Evolutionary conservation across 352 stramenopile species (phyloP).

Genomic region (Globisporangium orthogonon): DNA sequence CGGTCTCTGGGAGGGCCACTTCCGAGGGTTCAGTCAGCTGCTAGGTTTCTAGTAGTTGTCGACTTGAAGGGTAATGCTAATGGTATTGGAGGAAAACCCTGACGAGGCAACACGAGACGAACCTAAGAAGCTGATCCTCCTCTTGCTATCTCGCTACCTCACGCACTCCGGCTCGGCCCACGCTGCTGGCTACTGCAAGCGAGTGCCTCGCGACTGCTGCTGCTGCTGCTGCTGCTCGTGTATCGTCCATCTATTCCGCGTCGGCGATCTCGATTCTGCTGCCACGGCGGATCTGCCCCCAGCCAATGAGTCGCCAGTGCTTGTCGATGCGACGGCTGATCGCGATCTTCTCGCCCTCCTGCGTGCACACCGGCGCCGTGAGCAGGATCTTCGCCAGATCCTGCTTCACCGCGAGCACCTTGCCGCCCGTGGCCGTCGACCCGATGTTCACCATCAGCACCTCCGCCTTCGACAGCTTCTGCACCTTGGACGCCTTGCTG

Average conservation of each 20-base stretch:
- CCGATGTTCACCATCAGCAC: slow-evolving; percentile 99
- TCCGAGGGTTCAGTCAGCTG: no score
- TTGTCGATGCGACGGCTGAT: slow-evolving; percentile 98
- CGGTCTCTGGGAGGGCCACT: no score
- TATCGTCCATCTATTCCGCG: slow-evolving; percentile 56
- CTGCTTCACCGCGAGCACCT: slow-evolving; percentile 92
- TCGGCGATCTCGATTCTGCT: slow-evolving; percentile 91
- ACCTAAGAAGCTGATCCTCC: no score
- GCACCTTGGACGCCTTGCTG: slow-evolving; percentile 98
- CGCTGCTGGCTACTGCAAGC: not conserved
- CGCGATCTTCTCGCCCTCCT: slow-evolving; percentile 99
- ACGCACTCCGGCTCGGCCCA: no score
- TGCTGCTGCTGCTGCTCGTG: not conserved
- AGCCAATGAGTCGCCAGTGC: slow-evolving; percentile 99
- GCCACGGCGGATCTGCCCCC: slow-evolving; percentile 98
- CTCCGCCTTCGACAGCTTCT: slow-evolving; percentile 98
- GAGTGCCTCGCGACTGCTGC: not conserved
- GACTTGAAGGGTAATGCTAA: no score
- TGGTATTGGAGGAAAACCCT: no score
- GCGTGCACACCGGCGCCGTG: slow-evolving; percentile 98
- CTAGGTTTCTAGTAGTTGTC: no score
- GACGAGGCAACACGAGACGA: no score
- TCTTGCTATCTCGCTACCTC: no score
- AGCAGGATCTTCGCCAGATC: slow-evolving; percentile 99
- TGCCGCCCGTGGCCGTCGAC: slow-evolving; percentile 97